Evolutionary conservation across 805 yeast species (phyloP), one percentile per base, ranked within the genome.

Genomic region (Zygotorulaspora chibaensis): DNA sequence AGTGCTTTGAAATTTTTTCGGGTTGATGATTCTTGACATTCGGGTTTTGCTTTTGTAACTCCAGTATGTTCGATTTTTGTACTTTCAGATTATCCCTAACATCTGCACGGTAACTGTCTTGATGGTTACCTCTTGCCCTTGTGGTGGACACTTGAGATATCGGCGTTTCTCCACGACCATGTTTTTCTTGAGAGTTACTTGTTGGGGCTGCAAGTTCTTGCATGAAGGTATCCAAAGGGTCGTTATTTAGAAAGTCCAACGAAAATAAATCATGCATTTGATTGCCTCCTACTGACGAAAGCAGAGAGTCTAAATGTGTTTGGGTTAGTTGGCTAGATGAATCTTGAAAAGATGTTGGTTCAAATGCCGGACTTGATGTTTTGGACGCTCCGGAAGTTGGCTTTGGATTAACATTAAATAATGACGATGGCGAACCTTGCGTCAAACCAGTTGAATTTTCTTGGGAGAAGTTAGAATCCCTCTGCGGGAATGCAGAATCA

Each of bases 211-310:
- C 43, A 11, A 54, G 36, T 35, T 57, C 56, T 37, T 54, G 54
- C 50, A 54, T 52, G 13, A 58, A 52, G 20, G 55, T 36, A 37
- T 53, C 58, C 37, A 57, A 43, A 2, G 58, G 61, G 34, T 51
- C 61, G 3, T 48, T 51, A 13, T 48, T 54, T 17, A 55, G 34
- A 35, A 52, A 53, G 42, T 56, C 57, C 3, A 55, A 41, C 11
- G 57, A 50, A 28, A 51, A 53, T 20, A 46, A 41, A 35, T 53
- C 55, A 25, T 48, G 54, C 49, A 46, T 40, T 35, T 48, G 18
- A 23, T 39, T 36, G 20, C 13, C 17, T 6, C 39, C 39, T 9
- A n/a, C 5, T 10, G 28, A 12, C 26, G 29, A 17, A 11, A 16
- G 12, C 20, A n/a, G n/a, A 10, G 36, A 13, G 12, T 33, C 36